Evolutionary conservation across 768 basidiomycete genomes (phyloP).

Genomic region (Phaeolepiota aurea): DNA sequence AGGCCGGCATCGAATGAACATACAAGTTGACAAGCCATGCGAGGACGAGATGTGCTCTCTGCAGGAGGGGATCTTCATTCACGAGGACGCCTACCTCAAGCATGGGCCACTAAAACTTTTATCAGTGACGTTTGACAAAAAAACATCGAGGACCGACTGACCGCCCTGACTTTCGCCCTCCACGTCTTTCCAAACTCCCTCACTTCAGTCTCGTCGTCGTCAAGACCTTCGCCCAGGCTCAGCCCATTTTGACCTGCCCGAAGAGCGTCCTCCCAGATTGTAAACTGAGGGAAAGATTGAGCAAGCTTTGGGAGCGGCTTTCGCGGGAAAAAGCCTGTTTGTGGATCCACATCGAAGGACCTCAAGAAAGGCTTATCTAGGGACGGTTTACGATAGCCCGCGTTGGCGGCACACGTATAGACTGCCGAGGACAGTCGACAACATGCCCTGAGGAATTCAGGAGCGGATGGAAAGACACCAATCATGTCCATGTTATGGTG

Average conservation of each 20-base stretch:
- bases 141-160: constrained; percentile 31
- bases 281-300: constrained; percentile 28
- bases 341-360: constrained; percentile 49
- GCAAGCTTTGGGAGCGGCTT: constrained; percentile 50
- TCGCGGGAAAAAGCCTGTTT: constrained; percentile 82
- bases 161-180: constrained; percentile 54
- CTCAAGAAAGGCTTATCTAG: constrained; percentile 25
- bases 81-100: constrained; percentile 48
- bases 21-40: constrained; percentile 89
- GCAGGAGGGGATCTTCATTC: constrained; percentile 50
- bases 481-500: constrained; percentile 36
- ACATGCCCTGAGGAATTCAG: constrained; percentile 40
- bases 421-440: constrained; percentile 36
- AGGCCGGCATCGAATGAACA: constrained; percentile 64
- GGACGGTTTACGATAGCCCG: constrained; percentile 19
- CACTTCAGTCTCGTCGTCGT: constrained; percentile 37
- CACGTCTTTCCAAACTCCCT: constrained; percentile 55
- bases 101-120: constrained; percentile 53
- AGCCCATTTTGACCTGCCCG: constrained; percentile 43
- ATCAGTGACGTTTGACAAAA: neutral
- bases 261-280: constrained; percentile 67
- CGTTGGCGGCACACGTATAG: constrained; percentile 33
- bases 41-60: constrained; percentile 84
- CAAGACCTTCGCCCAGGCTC: constrained; percentile 47
- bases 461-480: constrained; percentile 44